Evolutionary conservation across 495 filamentous ascomycete species (phyloP).

Genomic region (Wilcoxina mikolae): DNA sequence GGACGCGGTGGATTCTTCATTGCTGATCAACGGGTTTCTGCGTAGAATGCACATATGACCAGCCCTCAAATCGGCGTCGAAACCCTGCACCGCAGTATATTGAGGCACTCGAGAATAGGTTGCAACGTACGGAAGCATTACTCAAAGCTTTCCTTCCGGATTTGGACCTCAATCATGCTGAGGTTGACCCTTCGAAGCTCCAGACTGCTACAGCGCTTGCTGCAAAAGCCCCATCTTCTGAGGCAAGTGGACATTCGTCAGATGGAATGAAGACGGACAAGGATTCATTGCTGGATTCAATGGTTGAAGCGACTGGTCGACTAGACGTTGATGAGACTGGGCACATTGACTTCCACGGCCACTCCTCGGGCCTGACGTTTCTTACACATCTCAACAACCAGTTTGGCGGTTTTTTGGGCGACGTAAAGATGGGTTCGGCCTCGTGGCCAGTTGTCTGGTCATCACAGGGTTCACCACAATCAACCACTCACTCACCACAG

Average conservation of each 20-base stretch:
- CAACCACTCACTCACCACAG: conserved; percentile 34
- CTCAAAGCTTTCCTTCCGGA: conserved; percentile 68
- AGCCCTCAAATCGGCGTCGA: conserved; percentile 86
- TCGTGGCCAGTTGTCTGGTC: conserved; percentile 13
- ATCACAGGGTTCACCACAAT: conserved; percentile 59
- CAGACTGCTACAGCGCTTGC: conserved; percentile 12
- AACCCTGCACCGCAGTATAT: conserved; percentile 93
- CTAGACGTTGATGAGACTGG: conserved; percentile 84
- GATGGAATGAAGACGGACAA: conserved; percentile 30
- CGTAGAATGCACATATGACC: conserved; percentile 92
- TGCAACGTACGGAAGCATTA: conserved; percentile 71
- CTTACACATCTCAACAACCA: conserved; percentile 72
- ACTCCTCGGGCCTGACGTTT: conserved; percentile 82
- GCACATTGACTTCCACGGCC: conserved; percentile 85
- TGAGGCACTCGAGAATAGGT: conserved; percentile 70
- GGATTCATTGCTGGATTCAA: conserved; percentile 76
- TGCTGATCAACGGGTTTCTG: conserved; percentile 8
- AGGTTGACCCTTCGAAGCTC: conserved; percentile 44
- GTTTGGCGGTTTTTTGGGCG: conserved; percentile 53
- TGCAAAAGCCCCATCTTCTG: background rate
- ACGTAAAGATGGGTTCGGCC: conserved; percentile 29
- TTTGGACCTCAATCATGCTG: conserved; percentile 69
- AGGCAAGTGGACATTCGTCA: background rate
- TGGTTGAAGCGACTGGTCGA: conserved; percentile 82
- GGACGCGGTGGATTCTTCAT: background rate